Conservation (phyloP, 495 filamentous ascomycete species). For the Penicillium argentinense region DNA sequence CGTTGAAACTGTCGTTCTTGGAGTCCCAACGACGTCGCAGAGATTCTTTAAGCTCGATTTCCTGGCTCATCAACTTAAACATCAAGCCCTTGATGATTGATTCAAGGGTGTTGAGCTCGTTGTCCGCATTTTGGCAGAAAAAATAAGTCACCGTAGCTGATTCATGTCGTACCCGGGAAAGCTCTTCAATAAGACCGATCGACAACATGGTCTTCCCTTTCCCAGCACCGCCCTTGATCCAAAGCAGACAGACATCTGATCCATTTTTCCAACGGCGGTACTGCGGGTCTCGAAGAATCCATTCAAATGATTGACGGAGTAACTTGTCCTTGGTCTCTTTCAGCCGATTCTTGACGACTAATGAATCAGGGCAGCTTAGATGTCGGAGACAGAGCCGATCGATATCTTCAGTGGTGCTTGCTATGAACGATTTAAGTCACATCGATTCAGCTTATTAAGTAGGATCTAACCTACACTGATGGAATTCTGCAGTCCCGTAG, state of each 20-base stretch:
- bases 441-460: background rate
- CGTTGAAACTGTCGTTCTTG: slow-evolving; percentile 1
- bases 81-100: slow-evolving; percentile 41
- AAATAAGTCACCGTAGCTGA: slow-evolving; percentile 35
- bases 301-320: background rate
- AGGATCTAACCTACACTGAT: slow-evolving; percentile 1
- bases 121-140: slow-evolving; percentile 46
- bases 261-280: slow-evolving; percentile 1
- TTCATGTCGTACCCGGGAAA: background rate
- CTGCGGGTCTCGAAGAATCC: background rate
- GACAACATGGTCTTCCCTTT: slow-evolving; percentile 53
- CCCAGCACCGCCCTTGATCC: slow-evolving; percentile 48
- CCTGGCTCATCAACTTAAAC: slow-evolving; percentile 29
- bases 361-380: background rate
- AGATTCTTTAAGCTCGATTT: slow-evolving; percentile 21
- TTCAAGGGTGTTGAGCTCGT: slow-evolving; percentile 35
- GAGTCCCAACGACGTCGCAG: slow-evolving; percentile 19
- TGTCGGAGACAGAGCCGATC: background rate
- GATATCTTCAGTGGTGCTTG: slow-evolving; percentile 1
- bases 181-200: slow-evolving; percentile 33
- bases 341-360: background rate
- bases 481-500: background rate
- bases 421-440: background rate
- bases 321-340: background rate
- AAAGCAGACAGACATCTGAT: slow-evolving; percentile 30